Percentiles rank a stretch among this genome's conserved stretches.
These are phyloP conservation scores for Murraya koenigii DNA, from an alignment of 345 rosid genomes.

Conservation along the genomic window DNA sequence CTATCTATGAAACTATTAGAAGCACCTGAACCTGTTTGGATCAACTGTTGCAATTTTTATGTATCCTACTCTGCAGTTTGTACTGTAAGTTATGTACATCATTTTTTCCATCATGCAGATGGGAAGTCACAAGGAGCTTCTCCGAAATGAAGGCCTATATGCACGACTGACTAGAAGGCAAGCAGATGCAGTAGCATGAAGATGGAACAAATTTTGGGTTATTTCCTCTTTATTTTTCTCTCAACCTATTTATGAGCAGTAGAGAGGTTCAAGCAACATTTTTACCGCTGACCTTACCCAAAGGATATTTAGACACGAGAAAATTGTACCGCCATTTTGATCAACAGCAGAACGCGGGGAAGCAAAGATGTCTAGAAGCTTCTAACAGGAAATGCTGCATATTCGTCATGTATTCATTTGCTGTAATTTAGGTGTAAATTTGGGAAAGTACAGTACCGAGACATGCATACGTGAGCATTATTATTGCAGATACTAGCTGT, in stretches of 20 bases:
- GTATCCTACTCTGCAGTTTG: background rate
- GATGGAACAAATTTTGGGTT: background rate
- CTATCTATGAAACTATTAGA: background rate
- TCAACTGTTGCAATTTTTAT: background rate
- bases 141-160: slow-evolving; percentile 68
- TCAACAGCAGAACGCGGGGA: background rate
- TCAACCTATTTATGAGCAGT: background rate
- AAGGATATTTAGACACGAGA: background rate
- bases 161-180: slow-evolving; percentile 82
- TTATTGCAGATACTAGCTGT: too few relatives aligned
- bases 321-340: background rate
- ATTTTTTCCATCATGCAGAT: slow-evolving; percentile 37
- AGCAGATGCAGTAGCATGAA: slow-evolving; percentile 80
- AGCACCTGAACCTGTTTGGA: background rate
- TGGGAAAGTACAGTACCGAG: background rate
- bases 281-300: slow-evolving; percentile 12
- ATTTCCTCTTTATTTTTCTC: background rate
- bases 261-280: background rate
- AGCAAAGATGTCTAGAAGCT: background rate
- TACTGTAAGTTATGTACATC: background rate
- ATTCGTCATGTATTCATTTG: background rate
- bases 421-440: background rate
- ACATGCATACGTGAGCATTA: too few relatives aligned
- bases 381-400: background rate
- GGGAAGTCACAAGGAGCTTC: slow-evolving; percentile 83